These are phyloP conservation scores for Incumbomyces lentus DNA, from an alignment of 2,329 filamentous ascomycete genomes.

Conservation along the genomic window DNA sequence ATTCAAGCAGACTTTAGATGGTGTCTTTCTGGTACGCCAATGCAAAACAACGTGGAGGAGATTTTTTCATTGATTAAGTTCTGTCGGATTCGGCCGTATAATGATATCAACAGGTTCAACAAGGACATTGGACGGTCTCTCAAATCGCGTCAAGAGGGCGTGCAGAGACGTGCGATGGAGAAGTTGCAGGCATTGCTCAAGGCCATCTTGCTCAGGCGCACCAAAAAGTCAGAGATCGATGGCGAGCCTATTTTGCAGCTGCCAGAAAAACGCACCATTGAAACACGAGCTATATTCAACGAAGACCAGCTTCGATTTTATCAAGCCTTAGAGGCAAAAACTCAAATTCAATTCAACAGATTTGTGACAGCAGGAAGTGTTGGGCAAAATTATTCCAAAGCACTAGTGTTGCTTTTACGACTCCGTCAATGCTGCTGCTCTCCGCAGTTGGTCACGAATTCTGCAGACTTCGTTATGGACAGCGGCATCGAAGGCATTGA, in stretches of 20 bases:
- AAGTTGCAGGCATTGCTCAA: constrained; percentile 66
- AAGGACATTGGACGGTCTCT: constrained; percentile 43
- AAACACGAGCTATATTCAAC: constrained; percentile 55
- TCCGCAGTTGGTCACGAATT: constrained; percentile 49
- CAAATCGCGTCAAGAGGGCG: constrained; percentile 43
- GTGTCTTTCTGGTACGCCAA: constrained; percentile 71
- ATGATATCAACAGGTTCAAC: constrained; percentile 52
- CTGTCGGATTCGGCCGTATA: constrained; percentile 65
- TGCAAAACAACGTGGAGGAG: constrained; percentile 79
- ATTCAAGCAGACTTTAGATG: constrained; percentile 55
- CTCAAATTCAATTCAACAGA: constrained; percentile 63
- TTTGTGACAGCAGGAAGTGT: constrained; percentile 59
- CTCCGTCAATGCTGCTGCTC: constrained; percentile 76
- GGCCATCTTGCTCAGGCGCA: constrained; percentile 70
- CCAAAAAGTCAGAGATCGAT: constrained; percentile 68
- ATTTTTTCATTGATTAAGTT: constrained; percentile 70
- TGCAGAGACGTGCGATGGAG: constrained; percentile 48
- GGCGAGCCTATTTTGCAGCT: constrained; percentile 65
- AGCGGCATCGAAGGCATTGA: constrained; percentile 37
- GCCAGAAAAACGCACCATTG: constrained; percentile 53
- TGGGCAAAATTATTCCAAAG: constrained; percentile 64
- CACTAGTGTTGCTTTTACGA: constrained; percentile 68
- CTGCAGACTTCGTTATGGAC: constrained; percentile 50
- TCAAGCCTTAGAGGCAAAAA: constrained; percentile 52
- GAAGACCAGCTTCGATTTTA: constrained; percentile 59